Conservation (phyloP, 116 monocot genomes). For the Trichopus zeylanicus region DNA sequence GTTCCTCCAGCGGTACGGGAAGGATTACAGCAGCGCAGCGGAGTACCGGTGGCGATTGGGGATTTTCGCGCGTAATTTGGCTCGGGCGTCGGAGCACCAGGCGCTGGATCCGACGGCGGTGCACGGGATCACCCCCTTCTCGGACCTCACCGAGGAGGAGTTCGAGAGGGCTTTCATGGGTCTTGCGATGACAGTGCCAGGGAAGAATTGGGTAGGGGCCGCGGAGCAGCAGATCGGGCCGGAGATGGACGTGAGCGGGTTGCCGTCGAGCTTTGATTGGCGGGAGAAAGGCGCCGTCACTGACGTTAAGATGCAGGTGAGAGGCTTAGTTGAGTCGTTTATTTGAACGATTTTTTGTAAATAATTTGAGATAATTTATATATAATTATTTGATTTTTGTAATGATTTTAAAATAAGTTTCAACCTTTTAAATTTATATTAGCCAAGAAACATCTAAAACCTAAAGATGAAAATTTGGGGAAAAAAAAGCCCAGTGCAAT, state of each 20-base stretch:
- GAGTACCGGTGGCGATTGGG: constrained; percentile 55
- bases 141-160: constrained; percentile 69
- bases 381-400: background rate
- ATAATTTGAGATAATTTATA: background rate
- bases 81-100: constrained; percentile 70
- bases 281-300: constrained; percentile 76
- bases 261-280: constrained; percentile 81
- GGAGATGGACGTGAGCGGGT: constrained; percentile 6
- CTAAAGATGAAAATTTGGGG: too few species aligned
- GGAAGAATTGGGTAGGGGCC: background rate
- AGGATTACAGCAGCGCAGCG: constrained; percentile 35
- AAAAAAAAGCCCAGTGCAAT: too few species aligned
- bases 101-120: constrained; percentile 58
- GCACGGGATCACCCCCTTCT: constrained; percentile 83
- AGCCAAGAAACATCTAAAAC: too few species aligned
- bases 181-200: constrained; percentile 4
- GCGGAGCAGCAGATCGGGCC: constrained; percentile 5
- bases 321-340: background rate
- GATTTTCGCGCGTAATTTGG: constrained; percentile 55
- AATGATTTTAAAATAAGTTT: too few species aligned
- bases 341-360: background rate
- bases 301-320: constrained; percentile 70
- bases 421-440: too few species aligned
- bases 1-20: constrained; percentile 40
- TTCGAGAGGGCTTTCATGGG: constrained; percentile 58